Evolutionary conservation across 176 grass and related monocot genomes (phyloP), one percentile per base, ranked within the genome.

Genomic region (Musa acuminata): DNA sequence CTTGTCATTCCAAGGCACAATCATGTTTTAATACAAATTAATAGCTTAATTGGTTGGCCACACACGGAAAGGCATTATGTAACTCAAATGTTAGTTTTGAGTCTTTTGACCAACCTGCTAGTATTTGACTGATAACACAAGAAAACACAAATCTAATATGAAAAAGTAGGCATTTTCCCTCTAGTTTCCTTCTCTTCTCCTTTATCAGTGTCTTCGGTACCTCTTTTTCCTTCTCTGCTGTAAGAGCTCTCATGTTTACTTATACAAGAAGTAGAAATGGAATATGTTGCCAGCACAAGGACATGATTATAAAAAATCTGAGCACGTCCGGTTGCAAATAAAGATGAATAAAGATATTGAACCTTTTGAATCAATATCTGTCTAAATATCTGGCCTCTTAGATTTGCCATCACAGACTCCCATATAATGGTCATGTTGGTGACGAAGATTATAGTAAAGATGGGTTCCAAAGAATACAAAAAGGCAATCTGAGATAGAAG

Each of bases 281-380:
- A 65, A 65, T 22, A 65, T 25, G 1, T 1, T 24, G 23, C 21
- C 2, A 64, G 10, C 62, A 65, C 63, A 64, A 43, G 35, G 35
- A 43, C 35, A 43, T 43, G 35, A 43, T 43, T 43, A 43, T 43
- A 43, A 43, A 43, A 43, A 43, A 43, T 43, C 35, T 43, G 35
- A 43, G 35, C 67, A 70, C 17, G 22, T 16, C 29, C 8, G n/a
- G 67, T 19, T 23, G 69, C 12, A 72, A 62, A 20, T 22, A 75
- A 11, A 19, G 26, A 16, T 57, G 24, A 9, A 2, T 49, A 49
- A 49, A 53, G 20, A n/a, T 23, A 60, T 65, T 72, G 24, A 80
- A 97, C 93, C 93, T 93, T 97, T 75, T 97, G 87, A 75, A 92
- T 86, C n/a, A 97, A 83, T 82, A 97, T 92, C 80, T 90, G 89